Evolutionary conservation across 495 filamentous ascomycete genomes (phyloP).

Genomic region (Cercophora sp.): DNA sequence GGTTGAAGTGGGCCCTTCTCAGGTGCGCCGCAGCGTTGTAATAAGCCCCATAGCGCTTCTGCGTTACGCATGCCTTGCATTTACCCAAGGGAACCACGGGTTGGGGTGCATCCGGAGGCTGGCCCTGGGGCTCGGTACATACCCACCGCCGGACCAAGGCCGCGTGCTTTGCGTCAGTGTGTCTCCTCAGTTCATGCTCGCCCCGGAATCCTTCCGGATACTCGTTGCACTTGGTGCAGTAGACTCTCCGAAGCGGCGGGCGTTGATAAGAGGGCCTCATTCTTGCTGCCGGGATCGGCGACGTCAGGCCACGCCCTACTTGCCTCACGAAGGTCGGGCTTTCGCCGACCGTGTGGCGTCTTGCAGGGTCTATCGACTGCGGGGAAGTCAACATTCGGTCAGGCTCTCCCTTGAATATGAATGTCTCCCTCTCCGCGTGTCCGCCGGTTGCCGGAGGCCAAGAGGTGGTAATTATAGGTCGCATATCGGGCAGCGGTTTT

Average conservation of each 20-base stretch:
- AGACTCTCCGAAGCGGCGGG: conserved; percentile 71
- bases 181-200: conserved; percentile 86
- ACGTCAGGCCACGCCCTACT: conserved; percentile 34
- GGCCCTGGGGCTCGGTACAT: conserved; percentile 48
- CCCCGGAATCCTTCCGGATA: conserved; percentile 89
- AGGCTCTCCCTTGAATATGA: conserved; percentile 31
- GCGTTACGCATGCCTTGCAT: conserved; percentile 80
- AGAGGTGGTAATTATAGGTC: conserved; percentile 34
- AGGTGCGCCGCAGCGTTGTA: conserved; percentile 96
- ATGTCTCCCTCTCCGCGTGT: conserved; percentile 27
- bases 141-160: conserved; percentile 73
- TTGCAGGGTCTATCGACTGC: conserved; percentile 30
- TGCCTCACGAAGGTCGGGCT: conserved; percentile 40
- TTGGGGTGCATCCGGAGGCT: conserved; percentile 40
- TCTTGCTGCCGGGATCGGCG: conserved; percentile 47
- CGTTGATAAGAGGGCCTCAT: conserved; percentile 69
- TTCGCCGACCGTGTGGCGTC: conserved; percentile 47
- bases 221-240: conserved; percentile 71
- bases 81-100: conserved; percentile 68
- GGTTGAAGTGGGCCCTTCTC: conserved; percentile 79
- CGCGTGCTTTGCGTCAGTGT: conserved; percentile 78
- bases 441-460: conserved; percentile 25
- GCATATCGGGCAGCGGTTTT: conserved; percentile 41
- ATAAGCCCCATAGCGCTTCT: conserved; percentile 88
- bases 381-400: conserved; percentile 30